Evolutionary conservation across 352 stramenopile genomes (phyloP).

Genomic region (Phytopythium delawarense): DNA sequence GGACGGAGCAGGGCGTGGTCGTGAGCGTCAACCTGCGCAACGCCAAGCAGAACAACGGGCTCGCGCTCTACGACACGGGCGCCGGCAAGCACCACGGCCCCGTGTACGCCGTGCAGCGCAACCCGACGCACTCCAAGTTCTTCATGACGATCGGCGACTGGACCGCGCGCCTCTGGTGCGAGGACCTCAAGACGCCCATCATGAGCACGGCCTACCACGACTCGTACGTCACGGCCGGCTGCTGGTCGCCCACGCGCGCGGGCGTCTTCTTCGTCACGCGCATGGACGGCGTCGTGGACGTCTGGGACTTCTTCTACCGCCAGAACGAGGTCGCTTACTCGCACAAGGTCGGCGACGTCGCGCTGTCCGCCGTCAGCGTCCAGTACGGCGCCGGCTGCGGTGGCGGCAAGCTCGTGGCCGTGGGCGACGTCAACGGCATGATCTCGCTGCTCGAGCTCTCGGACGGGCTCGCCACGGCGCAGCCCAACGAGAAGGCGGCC

Average conservation of each 20-base stretch:
- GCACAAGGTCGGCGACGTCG: slow-evolving; percentile 94
- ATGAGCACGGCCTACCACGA: slow-evolving; percentile 97
- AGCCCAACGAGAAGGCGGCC: slow-evolving; percentile 92
- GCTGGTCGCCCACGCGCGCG: slow-evolving; percentile 94
- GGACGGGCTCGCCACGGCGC: slow-evolving; percentile 86
- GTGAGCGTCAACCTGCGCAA: slow-evolving; percentile 95
- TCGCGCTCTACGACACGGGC: slow-evolving; percentile 93
- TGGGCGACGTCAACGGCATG: slow-evolving; percentile 95
- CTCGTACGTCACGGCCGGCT: slow-evolving; percentile 95
- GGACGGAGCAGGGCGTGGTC: slow-evolving; percentile 96
- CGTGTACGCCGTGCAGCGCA: slow-evolving; percentile 95
- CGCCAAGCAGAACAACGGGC: slow-evolving; percentile 96
- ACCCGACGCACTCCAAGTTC: slow-evolving; percentile 97
- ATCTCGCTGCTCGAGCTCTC: slow-evolving; percentile 96
- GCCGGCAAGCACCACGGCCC: slow-evolving; percentile 94
- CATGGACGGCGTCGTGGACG: slow-evolving; percentile 96
- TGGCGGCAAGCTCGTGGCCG: slow-evolving; percentile 89
- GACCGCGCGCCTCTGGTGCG: slow-evolving; percentile 95
- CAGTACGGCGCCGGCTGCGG: slow-evolving; percentile 87
- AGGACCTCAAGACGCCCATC: slow-evolving; percentile 97
- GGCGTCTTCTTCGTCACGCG: slow-evolving; percentile 97
- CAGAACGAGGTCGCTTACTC: slow-evolving; percentile 97
- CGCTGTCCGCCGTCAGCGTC: slow-evolving; percentile 91
- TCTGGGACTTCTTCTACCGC: slow-evolving; percentile 97
- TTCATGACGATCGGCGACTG: slow-evolving; percentile 98